Evolutionary conservation across 768 basidiomycete genomes (phyloP).

Genomic region (Mrakia blollopis): DNA sequence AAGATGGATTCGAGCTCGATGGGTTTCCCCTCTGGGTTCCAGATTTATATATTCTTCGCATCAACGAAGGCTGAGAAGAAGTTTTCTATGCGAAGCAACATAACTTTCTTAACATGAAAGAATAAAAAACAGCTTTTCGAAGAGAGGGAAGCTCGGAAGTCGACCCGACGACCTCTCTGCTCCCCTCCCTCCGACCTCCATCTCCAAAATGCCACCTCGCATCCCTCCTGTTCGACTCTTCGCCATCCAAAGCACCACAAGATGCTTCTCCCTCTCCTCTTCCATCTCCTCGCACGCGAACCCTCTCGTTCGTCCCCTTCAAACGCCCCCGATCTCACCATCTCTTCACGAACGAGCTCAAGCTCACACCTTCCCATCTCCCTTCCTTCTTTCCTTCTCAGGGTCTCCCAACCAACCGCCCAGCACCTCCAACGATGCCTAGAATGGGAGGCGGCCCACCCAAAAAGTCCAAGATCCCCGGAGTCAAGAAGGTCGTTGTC

Average conservation of each 20-base stretch:
- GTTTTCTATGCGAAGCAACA: too few species aligned
- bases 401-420: constrained; percentile 21
- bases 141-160: too few species aligned
- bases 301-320: constrained; percentile 14
- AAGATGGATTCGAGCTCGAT: background rate
- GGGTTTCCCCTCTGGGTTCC: constrained; percentile 36
- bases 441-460: constrained; percentile 44
- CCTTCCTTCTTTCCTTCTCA: constrained; percentile 6
- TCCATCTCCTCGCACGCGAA: constrained; percentile 19
- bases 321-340: too few species aligned
- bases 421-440: constrained; percentile 47
- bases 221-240: background rate
- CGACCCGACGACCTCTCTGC: too few species aligned
- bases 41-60: too few species aligned
- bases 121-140: too few species aligned
- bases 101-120: too few species aligned
- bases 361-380: background rate
- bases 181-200: too few species aligned
- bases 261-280: background rate
- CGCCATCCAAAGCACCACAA: background rate
- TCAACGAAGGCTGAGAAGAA: too few species aligned
- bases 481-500: constrained; percentile 74
- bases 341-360: background rate
- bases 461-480: constrained; percentile 46
- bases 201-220: constrained; percentile 17